Conservation (phyloP, 768 basidiomycete species). For the Lactarius psammicola region DNA sequence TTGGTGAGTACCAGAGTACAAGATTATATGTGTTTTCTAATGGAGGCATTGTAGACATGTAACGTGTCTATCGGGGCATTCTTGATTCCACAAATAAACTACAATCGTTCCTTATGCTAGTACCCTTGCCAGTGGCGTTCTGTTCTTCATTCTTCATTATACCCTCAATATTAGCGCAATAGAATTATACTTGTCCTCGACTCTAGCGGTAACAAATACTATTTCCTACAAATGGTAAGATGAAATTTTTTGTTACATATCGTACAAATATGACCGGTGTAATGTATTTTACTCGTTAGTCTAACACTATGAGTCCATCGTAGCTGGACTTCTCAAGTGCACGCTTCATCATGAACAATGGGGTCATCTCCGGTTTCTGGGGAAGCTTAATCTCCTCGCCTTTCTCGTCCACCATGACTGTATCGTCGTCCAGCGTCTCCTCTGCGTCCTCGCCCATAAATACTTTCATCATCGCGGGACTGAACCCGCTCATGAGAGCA, state of each 20-base stretch:
- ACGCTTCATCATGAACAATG: slow-evolving; percentile 38
- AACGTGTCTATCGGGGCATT: not conserved
- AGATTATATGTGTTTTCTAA: not conserved
- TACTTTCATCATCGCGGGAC: slow-evolving; percentile 65
- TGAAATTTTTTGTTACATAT: not conserved
- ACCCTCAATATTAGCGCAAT: not conserved
- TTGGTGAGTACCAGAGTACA: slow-evolving; percentile 33
- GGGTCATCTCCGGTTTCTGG: slow-evolving; percentile 39
- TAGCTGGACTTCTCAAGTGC: slow-evolving; percentile 50
- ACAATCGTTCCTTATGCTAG: not conserved
- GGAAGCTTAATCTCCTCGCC: slow-evolving; percentile 36
- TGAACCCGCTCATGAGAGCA: slow-evolving; percentile 69
- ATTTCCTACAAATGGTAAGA: not conserved
- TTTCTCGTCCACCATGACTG: slow-evolving; percentile 38
- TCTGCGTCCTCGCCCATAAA: slow-evolving; percentile 58
- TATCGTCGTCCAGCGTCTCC: slow-evolving; percentile 35
- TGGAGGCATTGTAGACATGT: not conserved
- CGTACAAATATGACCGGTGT: not conserved
- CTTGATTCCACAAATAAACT: not conserved
- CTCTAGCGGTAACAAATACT: not conserved
- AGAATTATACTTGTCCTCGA: not conserved
- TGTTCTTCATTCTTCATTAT: too few species aligned
- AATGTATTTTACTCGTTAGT: slow-evolving; percentile 38
- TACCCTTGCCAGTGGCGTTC: not conserved
- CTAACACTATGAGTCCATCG: slow-evolving; percentile 56